phyloP scores from a whole-genome alignment of 2,329 filamentous ascomycete species.

The Nothophaeocryptopus gaeumannii region DNA sequence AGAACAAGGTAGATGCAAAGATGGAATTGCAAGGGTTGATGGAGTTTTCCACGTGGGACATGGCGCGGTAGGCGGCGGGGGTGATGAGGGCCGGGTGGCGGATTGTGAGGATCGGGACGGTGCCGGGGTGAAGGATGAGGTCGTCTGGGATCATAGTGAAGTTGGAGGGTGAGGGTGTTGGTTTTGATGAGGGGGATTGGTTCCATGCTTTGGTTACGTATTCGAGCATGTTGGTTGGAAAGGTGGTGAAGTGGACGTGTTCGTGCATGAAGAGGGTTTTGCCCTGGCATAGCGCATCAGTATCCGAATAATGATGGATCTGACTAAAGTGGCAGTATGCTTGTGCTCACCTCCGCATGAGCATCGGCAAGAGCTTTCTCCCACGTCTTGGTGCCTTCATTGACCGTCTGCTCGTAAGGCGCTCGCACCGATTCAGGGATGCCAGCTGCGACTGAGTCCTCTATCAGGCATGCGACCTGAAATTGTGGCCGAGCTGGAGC shows the following conservation, averaged over 20 bases:
- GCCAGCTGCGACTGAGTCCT: slow-evolving; percentile 1
- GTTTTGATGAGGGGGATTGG: too few species aligned
- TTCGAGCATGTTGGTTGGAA: too few species aligned
- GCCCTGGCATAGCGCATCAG: not conserved
- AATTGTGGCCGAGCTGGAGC: not conserved
- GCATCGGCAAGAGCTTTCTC: not conserved
- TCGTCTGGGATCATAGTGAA: slow-evolving; percentile 37
- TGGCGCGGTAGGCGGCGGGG: slow-evolving; percentile 36
- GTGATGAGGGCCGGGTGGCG: slow-evolving; percentile 41
- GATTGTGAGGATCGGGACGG: slow-evolving; percentile 37
- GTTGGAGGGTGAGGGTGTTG: not conserved
- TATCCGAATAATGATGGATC: too few species aligned
- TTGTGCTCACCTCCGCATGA: not conserved
- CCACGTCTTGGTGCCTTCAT: not conserved
- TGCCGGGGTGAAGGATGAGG: slow-evolving; percentile 31
- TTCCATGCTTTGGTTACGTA: too few species aligned
- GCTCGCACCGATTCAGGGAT: not conserved
- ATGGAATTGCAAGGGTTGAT: slow-evolving; percentile 13
- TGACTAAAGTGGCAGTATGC: too few species aligned
- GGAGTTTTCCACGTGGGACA: slow-evolving; percentile 1
- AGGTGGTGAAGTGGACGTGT: slow-evolving; percentile 5
- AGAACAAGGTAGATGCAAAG: slow-evolving; percentile 32
- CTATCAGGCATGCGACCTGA: not conserved
- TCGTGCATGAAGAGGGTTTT: slow-evolving; percentile 8
- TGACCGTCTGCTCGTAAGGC: not conserved